Evolutionary conservation across 2,329 filamentous ascomycete genomes (phyloP), one percentile per base, ranked within the genome.

Genomic region (Fusarium luffae): DNA sequence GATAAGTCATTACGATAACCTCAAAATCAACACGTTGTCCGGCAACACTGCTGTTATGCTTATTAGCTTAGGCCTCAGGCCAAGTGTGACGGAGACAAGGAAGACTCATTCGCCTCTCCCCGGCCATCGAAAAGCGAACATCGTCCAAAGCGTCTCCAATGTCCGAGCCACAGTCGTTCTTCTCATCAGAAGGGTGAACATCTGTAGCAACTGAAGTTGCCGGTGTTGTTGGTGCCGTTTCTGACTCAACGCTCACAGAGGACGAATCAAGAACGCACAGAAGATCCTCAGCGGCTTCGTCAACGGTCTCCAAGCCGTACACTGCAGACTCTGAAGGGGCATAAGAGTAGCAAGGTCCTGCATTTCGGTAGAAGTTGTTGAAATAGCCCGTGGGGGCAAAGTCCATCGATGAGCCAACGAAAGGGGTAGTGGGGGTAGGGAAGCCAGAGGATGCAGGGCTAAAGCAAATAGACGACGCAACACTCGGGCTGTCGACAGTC

Each of bases 381-480:
- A 74, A 74, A 44, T 70, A 74, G 16, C 63, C 49, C 44, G 65
- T 61, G 1, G 81, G 80, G 13, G 79, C 52, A 63, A 82, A 82
- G 11, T 76, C 73, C 1, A 77, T 73, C 0, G 77, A 76, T 1
- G 56, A 63, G 5, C 71, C 75, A 21, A 77, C 74, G 7, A 82
- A 57, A 0, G 66, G 71, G 12, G 77, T 75, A 6, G 65, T 66
- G 6, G 72, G 63, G 21, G 74, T 58, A 12, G 58, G 34, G 4
- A 72, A 21, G 19, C 59, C 54, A 21, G 25, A 68, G 2, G 68
- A 67, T 4, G 54, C 19, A 12, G 74, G 62, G 41, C 59, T 70
- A 55, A 70, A 68, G 32, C 48, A 55, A 27, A 54, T 61, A 16
- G 63, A 54, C 11, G 68, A 66, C 23, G 44, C 46, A 13, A 67